Conservation (phyloP, 441 rosid genomes). For the Pelargonium australe region DNA sequence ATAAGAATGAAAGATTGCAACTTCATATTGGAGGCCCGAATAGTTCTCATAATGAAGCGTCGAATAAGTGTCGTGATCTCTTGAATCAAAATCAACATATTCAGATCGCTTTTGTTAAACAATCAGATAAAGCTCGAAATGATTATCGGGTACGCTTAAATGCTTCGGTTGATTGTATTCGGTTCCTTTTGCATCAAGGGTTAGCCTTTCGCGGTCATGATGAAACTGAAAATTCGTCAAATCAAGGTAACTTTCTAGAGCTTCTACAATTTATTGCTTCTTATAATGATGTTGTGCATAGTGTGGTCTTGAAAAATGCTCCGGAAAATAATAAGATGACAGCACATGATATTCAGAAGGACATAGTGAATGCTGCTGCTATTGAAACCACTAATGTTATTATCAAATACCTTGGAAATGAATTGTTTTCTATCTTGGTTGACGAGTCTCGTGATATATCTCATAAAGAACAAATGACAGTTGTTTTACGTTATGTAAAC, state of each 20-base stretch:
- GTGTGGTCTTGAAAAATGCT: conserved; percentile 1
- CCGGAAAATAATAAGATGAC: background rate
- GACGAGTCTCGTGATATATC: background rate
- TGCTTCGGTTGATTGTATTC: background rate
- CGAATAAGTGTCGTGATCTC: background rate
- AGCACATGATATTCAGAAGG: background rate
- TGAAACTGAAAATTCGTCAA: background rate
- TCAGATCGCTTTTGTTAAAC: background rate
- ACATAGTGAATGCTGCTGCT: background rate
- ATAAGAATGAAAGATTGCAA: background rate
- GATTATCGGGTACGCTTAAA: background rate
- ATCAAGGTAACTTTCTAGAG: background rate
- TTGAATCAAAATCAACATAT: background rate
- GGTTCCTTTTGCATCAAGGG: background rate
- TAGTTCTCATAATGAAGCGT: background rate
- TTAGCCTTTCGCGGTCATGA: background rate
- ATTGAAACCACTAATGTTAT: background rate
- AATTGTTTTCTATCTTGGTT: background rate
- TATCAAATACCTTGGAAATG: background rate
- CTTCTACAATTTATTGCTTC: background rate
- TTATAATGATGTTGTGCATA: background rate
- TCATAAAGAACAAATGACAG: background rate
- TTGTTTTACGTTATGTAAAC: conserved; percentile 1
- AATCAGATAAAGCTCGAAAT: too few relatives aligned
- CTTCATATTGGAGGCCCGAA: background rate